A percentile compares a stretch with the other conserved stretches of the same genome.
These are phyloP conservation scores for Nephelium lappaceum DNA, from an alignment of 345 rosid species.

Conservation along the genomic window DNA sequence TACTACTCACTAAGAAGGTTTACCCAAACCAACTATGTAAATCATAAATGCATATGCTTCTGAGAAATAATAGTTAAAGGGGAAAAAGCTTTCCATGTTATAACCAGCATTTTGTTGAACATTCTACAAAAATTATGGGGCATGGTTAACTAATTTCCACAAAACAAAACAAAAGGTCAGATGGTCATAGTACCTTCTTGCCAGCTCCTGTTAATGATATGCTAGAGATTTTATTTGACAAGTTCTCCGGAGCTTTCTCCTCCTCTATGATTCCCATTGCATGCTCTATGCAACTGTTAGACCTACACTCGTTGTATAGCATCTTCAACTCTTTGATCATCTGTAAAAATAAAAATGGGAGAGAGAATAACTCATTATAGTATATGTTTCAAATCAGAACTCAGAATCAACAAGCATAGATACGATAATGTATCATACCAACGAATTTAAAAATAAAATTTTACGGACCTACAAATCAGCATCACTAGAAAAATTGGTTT, in stretches of 20 bases:
- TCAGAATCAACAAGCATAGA: background rate
- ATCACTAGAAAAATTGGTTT: background rate
- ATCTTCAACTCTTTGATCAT: slow-evolving; percentile 63
- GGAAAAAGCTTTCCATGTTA: background rate
- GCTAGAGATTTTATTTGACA: slow-evolving; percentile 70
- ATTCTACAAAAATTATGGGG: background rate
- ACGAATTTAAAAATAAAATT: background rate
- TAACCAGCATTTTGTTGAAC: background rate
- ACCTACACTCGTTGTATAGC: slow-evolving; percentile 70
- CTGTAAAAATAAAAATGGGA: background rate
- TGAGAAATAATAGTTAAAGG: background rate
- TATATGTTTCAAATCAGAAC: background rate
- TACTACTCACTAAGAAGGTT: background rate
- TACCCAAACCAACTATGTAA: background rate
- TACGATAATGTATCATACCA: background rate
- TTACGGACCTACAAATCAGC: background rate
- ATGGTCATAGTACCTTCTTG: slow-evolving; percentile 55
- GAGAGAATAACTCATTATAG: background rate
- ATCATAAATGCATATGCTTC: background rate
- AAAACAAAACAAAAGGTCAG: slow-evolving; percentile 3
- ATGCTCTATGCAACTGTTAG: slow-evolving; percentile 91
- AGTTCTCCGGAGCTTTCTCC: slow-evolving; percentile 77
- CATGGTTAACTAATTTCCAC: background rate
- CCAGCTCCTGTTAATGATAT: slow-evolving; percentile 64
- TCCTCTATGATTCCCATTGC: slow-evolving; percentile 81